A percentile compares a stretch with the other conserved stretches of the same genome.
These are phyloP conservation scores for Zangia roseola DNA, from an alignment of 768 basidiomycete species.

Conservation along the genomic window DNA sequence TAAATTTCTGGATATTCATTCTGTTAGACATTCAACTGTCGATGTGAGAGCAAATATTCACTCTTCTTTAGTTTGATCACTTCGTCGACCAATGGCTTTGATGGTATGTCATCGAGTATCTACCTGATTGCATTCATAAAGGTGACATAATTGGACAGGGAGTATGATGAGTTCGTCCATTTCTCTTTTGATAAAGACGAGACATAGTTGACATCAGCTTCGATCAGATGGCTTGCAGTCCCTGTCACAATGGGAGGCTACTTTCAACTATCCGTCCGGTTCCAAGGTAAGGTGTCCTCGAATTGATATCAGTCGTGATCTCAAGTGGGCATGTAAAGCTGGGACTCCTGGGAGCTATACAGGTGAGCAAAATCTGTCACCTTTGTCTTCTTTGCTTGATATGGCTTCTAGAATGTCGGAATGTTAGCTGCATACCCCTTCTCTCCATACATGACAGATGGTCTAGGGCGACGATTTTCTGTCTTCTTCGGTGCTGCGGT, in stretches of 20 bases:
- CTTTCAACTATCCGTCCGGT: neutral
- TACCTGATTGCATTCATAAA: neutral
- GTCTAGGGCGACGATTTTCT: conserved; percentile 36
- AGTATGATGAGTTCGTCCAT: conserved; percentile 4
- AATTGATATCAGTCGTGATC: too few species aligned
- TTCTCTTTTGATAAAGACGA: neutral
- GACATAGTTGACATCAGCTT: neutral
- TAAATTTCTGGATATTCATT: conserved; percentile 5
- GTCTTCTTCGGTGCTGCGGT: conserved; percentile 39
- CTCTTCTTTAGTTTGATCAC: conserved; percentile 1
- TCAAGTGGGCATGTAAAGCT: neutral
- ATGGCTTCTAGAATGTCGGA: conserved; percentile 35
- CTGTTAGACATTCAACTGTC: neutral
- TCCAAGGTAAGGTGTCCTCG: neutral
- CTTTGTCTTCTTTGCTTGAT: neutral
- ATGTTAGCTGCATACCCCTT: conserved; percentile 38
- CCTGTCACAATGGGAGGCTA: neutral
- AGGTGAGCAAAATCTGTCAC: neutral
- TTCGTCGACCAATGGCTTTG: neutral
- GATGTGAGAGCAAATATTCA: neutral
- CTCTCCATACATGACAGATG: conserved; percentile 40
- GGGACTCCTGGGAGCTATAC: neutral
- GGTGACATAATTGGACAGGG: neutral
- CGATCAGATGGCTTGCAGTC: conserved; percentile 2
- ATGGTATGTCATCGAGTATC: neutral